Conservation (phyloP, 192 early-diverging fungal genomes). For the Irineochytrium annulatum region DNA sequence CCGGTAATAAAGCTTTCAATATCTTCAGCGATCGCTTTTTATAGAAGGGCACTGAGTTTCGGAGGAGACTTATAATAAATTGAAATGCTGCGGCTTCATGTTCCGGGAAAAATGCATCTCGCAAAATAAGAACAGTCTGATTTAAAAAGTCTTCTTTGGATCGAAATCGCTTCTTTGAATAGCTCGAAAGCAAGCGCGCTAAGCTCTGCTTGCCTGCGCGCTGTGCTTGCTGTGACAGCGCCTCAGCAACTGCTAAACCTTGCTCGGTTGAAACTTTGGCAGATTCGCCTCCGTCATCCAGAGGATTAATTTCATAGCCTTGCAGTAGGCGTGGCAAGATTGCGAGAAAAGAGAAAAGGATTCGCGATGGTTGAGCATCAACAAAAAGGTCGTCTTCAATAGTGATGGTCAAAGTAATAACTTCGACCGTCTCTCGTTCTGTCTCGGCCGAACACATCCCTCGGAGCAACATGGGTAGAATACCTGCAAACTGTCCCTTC, state of each 20-base stretch:
- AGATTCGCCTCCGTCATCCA: conserved; percentile 15
- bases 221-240: conserved; percentile 48
- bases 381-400: conserved; percentile 57
- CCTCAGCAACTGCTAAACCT: conserved; percentile 48
- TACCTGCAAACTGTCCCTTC: conserved; percentile 67
- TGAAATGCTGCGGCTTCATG: conserved; percentile 56
- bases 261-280: conserved; percentile 41
- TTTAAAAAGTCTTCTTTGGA: conserved; percentile 71
- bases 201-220: conserved; percentile 44
- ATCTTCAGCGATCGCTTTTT: conserved; percentile 58
- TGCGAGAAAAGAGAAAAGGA: conserved; percentile 66
- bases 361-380: conserved; percentile 50
- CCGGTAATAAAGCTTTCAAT: conserved; percentile 64
- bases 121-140: conserved; percentile 56
- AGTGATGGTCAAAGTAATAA: conserved; percentile 56
- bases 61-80: conserved; percentile 57
- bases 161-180: conserved; percentile 61
- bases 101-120: conserved; percentile 60
- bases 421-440: conserved; percentile 49
- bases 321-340: conserved; percentile 66
- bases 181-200: conserved; percentile 51
- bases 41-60: conserved; percentile 60
- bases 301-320: conserved; percentile 45
- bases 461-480: conserved; percentile 69
- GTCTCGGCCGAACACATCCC: conserved; percentile 59